phyloP scores from a whole-genome alignment of 768 basidiomycete genomes.

The Boletus bicolor region DNA sequence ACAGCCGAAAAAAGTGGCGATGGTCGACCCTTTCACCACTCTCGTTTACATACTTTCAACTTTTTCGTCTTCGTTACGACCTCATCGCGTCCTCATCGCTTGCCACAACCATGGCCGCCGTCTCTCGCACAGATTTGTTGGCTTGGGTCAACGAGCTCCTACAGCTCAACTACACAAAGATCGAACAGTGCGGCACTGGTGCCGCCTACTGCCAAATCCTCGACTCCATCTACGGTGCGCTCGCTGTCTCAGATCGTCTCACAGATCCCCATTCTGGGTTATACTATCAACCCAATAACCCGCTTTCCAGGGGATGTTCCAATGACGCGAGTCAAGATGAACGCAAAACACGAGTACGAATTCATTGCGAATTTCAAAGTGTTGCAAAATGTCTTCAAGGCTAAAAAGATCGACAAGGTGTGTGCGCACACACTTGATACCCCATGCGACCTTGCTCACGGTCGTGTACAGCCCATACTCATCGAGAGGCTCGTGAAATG shows the following conservation, averaged over 20 bases:
- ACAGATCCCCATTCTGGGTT: slow-evolving; percentile 18
- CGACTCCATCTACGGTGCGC: slow-evolving; percentile 89
- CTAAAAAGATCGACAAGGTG: slow-evolving; percentile 91
- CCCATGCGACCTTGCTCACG: slow-evolving; percentile 5
- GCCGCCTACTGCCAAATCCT: slow-evolving; percentile 94
- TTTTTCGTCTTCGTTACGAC: slow-evolving; percentile 6
- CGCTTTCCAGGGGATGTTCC: slow-evolving; percentile 72
- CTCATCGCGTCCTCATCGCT: slow-evolving; percentile 8
- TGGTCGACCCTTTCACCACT: slow-evolving; percentile 1
- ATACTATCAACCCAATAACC: slow-evolving; percentile 9
- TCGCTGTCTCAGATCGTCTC: slow-evolving; percentile 8
- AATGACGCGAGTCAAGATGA: slow-evolving; percentile 92
- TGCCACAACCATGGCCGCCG: slow-evolving; percentile 47
- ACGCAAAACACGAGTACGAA: slow-evolving; percentile 94
- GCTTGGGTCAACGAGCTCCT: slow-evolving; percentile 94
- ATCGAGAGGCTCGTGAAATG: slow-evolving; percentile 95
- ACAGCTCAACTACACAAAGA: slow-evolving; percentile 85
- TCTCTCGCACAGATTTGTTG: slow-evolving; percentile 81
- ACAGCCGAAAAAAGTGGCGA: slow-evolving; percentile 9
- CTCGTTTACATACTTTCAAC: background rate
- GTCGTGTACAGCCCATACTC: slow-evolving; percentile 69
- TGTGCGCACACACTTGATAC: slow-evolving; percentile 27
- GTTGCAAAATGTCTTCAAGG: slow-evolving; percentile 88
- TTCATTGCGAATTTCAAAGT: slow-evolving; percentile 94
- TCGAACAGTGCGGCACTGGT: slow-evolving; percentile 89